Percentiles rank a stretch among this genome's conserved stretches.
Evolutionary conservation across 1,284 basidiomycete species (phyloP).

Genomic region (Schizophyllum amplum): DNA sequence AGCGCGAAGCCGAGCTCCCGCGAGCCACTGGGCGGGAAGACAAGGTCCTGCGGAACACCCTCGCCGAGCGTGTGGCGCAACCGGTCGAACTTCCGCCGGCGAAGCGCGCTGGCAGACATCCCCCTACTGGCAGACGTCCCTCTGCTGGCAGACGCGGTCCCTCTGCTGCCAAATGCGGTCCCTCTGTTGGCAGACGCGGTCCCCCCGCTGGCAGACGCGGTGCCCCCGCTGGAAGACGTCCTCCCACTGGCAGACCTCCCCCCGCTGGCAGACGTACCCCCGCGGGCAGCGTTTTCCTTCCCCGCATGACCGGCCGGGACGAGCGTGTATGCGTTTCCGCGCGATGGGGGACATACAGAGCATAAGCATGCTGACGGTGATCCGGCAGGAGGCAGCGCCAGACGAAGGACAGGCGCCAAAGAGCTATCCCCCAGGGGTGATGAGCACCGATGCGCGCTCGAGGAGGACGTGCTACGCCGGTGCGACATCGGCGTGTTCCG

Average conservation of each 20-base stretch:
- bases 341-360: background rate
- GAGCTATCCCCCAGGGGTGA: background rate
- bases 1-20: conserved; percentile 11
- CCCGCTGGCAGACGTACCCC: conserved; percentile 18
- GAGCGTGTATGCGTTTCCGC: background rate
- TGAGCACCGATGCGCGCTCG: background rate
- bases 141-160: too few species aligned
- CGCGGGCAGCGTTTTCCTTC: conserved; percentile 3
- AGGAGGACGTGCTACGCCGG: background rate
- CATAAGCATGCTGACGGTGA: background rate
- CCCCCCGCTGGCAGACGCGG: too few species aligned
- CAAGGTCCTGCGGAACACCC: conserved; percentile 46
- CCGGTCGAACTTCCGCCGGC: conserved; percentile 51
- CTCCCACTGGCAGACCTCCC: conserved; percentile 27
- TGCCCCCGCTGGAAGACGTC: too few species aligned
- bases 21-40: conserved; percentile 43
- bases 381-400: background rate
- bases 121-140: too few species aligned
- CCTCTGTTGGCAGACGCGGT: too few species aligned
- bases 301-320: background rate
- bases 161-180: too few species aligned
- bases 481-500: too few species aligned
- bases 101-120: conserved; percentile 28
- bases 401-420: background rate
- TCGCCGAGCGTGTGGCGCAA: conserved; percentile 51